Base-by-base conservation (phyloP, 768 basidiomycete genomes). In the Lentinula sp. region DNA sequence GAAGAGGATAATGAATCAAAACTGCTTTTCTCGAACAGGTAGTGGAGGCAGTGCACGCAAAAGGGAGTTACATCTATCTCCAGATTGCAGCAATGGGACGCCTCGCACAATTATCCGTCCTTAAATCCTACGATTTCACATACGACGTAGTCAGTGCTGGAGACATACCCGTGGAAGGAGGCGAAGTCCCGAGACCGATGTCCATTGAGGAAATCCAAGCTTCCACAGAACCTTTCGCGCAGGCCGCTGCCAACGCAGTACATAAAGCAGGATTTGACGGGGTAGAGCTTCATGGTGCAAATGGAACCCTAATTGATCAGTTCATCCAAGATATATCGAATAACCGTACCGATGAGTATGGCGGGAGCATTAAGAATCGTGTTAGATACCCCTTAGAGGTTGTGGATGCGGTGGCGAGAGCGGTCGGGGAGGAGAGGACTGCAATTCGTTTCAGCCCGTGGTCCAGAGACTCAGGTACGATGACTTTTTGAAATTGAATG, bases 241-340 rank as follows among this genome's bases (percentile, higher is more conserved):
- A 71, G 8, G 80, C 77, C 0, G 78, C 83, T 10, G 66, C 68
- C 21, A 73, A 75, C 49, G 76, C 78, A 32, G 66, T 82, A 37
- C 65, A 71, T 39, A 65, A 40, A 40, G 80, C 83, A 37, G 84
- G 81, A 6, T 85, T 84, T 61, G 84, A 85, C 61, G 85, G 83
- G 16, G 73, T 83, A 5, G 83, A 85, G 70, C 69, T 77, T 59
- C 71, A 72, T 48, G 69, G 60, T 60, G 69, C 67, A 63, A 70
- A 74, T 43, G 67, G 70, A 0, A 69, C 69, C 45, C 58, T 78
- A 46, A 50, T 71, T 31, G 77, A 83, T 62, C 80, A 82, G 62
- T 82, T 83, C 71, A 61, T 78, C 5, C 76, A 80, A 61, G 65
- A 73, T 35, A 58, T 67, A 5, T 64, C 68, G 9, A 84, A 84